Evolutionary conservation across 768 basidiomycete genomes (phyloP).

Genomic region (Leccinum incarnatum): DNA sequence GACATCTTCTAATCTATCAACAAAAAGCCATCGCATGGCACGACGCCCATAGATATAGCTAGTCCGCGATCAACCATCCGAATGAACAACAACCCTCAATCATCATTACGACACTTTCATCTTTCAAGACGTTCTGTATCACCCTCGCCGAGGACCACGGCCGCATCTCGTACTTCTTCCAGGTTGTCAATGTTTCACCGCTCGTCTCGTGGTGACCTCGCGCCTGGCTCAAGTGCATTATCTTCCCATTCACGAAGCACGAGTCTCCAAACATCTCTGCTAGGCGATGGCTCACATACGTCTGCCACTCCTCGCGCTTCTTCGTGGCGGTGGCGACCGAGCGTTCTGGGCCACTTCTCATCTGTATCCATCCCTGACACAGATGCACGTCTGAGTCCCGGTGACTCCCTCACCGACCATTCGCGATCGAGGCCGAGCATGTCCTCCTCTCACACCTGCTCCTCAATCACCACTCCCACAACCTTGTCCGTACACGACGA

Average conservation of each 20-base stretch:
- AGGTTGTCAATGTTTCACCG: conserved; percentile 45
- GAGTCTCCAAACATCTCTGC: conserved; percentile 46
- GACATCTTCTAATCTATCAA: conserved; percentile 15
- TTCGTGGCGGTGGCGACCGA: conserved; percentile 58
- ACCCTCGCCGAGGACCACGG: conserved; percentile 38
- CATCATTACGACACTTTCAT: conserved; percentile 41
- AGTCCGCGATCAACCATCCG: conserved; percentile 34
- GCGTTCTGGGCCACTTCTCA: conserved; percentile 62
- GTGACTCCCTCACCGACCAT: conserved; percentile 39
- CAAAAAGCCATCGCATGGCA: conserved; percentile 24
- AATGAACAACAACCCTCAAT: conserved; percentile 32
- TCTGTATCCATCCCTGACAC: conserved; percentile 45
- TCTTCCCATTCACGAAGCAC: conserved; percentile 46
- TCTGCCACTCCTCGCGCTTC: conserved; percentile 13
- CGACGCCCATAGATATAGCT: conserved; percentile 23
- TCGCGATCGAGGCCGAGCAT: conserved; percentile 59
- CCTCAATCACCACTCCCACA: conserved; percentile 39
- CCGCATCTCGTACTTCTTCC: conserved; percentile 33
- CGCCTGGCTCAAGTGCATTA: conserved; percentile 26
- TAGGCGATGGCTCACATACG: conserved; percentile 10
- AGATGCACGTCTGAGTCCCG: conserved; percentile 41
- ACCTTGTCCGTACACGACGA: conserved; percentile 39
- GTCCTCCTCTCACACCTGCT: conserved; percentile 58
- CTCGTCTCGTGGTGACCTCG: conserved; percentile 27
- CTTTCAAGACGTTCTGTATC: conserved; percentile 43